phyloP scores from a whole-genome alignment of 2,329 filamentous ascomycete genomes.

The Graphium sp. region DNA sequence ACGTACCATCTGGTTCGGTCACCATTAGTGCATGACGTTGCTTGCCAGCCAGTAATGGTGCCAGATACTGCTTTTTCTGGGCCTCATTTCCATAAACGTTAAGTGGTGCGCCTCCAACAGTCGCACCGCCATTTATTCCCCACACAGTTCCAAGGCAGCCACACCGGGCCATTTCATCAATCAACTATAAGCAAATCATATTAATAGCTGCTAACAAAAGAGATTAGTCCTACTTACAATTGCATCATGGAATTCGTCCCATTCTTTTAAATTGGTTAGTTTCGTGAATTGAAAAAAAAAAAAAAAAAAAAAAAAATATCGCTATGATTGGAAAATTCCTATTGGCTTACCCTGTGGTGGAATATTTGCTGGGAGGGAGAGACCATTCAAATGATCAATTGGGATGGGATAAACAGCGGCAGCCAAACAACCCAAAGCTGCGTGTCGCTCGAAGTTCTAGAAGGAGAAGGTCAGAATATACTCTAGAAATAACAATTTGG shows the following conservation, averaged over 20 bases:
- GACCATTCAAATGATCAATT: background rate
- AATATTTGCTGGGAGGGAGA: no score
- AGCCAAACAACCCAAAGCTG: background rate
- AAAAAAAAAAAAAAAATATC: no score
- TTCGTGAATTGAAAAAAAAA: no score
- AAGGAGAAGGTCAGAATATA: no score
- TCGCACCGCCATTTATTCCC: slow-evolving; percentile 47
- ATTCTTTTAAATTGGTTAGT: slow-evolving; percentile 1
- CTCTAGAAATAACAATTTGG: no score
- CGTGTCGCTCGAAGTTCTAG: slow-evolving; percentile 2
- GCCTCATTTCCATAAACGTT: slow-evolving; percentile 56
- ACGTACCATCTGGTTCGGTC: slow-evolving; percentile 44
- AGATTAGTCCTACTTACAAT: background rate
- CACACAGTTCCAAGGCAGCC: slow-evolving; percentile 1
- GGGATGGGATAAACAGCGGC: slow-evolving; percentile 1
- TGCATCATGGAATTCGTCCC: slow-evolving; percentile 1
- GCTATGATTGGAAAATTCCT: no score
- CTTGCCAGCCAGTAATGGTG: slow-evolving; percentile 59
- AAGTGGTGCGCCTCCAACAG: slow-evolving; percentile 63
- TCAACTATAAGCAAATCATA: background rate
- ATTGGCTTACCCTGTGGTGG: no score
- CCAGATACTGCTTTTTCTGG: slow-evolving; percentile 48
- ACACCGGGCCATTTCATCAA: slow-evolving; percentile 1
- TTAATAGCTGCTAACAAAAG: no score
- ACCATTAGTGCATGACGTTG: slow-evolving; percentile 84